Evolutionary conservation across 192 early-diverging fungal species (phyloP).

Genomic region (Mortierella claussenii): DNA sequence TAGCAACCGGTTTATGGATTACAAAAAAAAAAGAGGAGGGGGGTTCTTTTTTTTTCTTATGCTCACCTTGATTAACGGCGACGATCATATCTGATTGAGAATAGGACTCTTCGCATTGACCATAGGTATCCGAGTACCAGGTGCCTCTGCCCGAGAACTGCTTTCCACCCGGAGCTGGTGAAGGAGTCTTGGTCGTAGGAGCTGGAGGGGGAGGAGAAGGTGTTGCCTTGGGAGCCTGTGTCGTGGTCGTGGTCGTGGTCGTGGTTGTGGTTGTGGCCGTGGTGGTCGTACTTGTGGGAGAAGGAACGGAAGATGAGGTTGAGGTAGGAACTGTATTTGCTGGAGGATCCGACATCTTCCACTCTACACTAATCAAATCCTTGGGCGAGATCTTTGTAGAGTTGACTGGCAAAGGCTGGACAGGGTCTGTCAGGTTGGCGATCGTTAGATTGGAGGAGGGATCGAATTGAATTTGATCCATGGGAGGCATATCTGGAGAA

Average conservation of each 20-base stretch:
- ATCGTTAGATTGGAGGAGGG: slow-evolving; percentile 15
- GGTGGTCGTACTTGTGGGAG: slow-evolving; percentile 1
- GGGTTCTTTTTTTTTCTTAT: background rate
- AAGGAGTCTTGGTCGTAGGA: background rate
- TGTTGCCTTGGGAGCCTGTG: background rate
- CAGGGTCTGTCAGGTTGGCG: slow-evolving; percentile 21
- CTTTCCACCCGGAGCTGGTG: slow-evolving; percentile 12
- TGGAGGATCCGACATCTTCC: slow-evolving; percentile 23
- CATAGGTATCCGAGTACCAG: slow-evolving; percentile 51
- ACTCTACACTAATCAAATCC: slow-evolving; percentile 20
- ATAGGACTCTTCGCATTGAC: slow-evolving; percentile 41
- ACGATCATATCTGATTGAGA: slow-evolving; percentile 50
- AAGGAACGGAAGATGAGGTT: slow-evolving; percentile 1
- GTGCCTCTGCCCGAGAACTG: slow-evolving; percentile 28
- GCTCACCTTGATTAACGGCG: slow-evolving; percentile 39
- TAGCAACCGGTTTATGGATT: too few relatives aligned
- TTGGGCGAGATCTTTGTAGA: slow-evolving; percentile 28
- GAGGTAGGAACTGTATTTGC: background rate
- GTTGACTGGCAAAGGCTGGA: slow-evolving; percentile 3
- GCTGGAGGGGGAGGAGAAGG: background rate
- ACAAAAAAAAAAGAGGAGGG: too few relatives aligned
- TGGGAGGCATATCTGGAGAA: slow-evolving; percentile 6
- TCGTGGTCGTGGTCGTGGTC: slow-evolving; percentile 3
- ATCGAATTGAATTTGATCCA: slow-evolving; percentile 31
- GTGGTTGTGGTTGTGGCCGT: slow-evolving; percentile 6